phyloP scores from a whole-genome alignment of 805 yeast species.

The Suhomyces vadensis region DNA sequence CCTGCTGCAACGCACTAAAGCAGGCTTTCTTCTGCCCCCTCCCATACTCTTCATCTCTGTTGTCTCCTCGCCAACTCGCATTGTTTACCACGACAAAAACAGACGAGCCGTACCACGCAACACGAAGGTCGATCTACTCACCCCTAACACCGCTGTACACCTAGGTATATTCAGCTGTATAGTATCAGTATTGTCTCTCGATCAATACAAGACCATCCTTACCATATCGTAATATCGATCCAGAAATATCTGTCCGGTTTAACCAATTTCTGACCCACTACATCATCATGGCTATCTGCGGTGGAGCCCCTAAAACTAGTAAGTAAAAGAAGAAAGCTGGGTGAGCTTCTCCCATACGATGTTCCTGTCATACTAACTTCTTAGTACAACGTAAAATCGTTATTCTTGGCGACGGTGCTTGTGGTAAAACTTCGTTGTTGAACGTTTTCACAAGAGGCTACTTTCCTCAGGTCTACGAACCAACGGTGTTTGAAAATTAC shows the following conservation, averaged over 20 bases:
- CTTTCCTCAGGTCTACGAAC: constrained; percentile 97
- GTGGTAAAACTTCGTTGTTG: constrained; percentile 93
- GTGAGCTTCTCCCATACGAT: background rate
- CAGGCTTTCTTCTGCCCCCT: background rate
- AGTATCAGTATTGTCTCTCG: no score
- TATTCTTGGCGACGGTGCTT: constrained; percentile 96
- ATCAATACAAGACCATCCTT: no score
- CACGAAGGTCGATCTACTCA: no score
- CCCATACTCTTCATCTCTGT: background rate
- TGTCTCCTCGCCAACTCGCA: background rate
- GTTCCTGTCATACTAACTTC: constrained; percentile 3
- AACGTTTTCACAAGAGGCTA: constrained; percentile 97
- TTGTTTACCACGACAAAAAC: constrained; percentile 3
- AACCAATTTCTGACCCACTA: background rate
- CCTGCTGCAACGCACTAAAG: background rate
- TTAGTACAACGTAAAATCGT: constrained; percentile 87
- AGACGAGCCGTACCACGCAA: constrained; percentile 1
- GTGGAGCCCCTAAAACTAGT: constrained; percentile 44
- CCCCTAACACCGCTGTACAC: no score
- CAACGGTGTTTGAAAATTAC: constrained; percentile 96
- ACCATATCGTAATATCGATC: no score
- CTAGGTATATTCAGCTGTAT: no score
- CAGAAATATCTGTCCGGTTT: background rate
- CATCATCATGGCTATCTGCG: constrained; percentile 41
- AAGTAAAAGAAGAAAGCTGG: constrained; percentile 20